Evolutionary conservation across 1,139 yeast genomes (phyloP).

Genomic region (Yamadazyma triangularis): DNA sequence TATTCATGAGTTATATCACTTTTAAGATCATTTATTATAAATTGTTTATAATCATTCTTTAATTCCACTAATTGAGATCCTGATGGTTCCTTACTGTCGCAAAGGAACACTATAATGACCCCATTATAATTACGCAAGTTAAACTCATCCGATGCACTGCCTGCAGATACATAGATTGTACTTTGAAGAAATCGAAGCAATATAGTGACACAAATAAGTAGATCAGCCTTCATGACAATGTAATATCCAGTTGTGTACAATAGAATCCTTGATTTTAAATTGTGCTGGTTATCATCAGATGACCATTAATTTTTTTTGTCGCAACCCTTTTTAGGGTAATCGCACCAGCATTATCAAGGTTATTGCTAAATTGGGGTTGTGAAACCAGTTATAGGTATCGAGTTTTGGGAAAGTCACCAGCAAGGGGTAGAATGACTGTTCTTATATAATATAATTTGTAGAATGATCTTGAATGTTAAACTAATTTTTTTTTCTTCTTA

Average conservation of each 20-base stretch:
- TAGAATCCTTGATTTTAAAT: too few relatives aligned
- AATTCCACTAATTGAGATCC: not conserved
- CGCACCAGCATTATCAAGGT: not conserved
- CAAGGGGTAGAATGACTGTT: too few relatives aligned
- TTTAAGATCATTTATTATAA: constrained; percentile 5
- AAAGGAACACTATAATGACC: too few relatives aligned
- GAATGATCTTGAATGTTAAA: too few relatives aligned
- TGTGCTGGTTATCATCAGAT: not conserved
- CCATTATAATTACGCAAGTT: not conserved
- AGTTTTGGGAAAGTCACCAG: not conserved
- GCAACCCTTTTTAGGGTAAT: not conserved
- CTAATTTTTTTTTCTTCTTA: not conserved
- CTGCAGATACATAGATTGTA: not conserved
- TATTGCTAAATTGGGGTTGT: not conserved
- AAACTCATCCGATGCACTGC: not conserved
- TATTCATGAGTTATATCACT: constrained; percentile 7
- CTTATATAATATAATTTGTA: too few relatives aligned
- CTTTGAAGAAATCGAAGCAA: not conserved
- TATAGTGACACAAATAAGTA: not conserved
- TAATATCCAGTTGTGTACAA: not conserved
- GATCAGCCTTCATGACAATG: not conserved
- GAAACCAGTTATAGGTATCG: not conserved
- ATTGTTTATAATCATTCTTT: constrained; percentile 6
- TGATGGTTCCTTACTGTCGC: not conserved
- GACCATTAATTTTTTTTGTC: not conserved